Percentiles rank a stretch among this genome's conserved stretches.
Evolutionary conservation across 176 grass and related monocot species (phyloP).

Genomic region (Secale cereale): DNA sequence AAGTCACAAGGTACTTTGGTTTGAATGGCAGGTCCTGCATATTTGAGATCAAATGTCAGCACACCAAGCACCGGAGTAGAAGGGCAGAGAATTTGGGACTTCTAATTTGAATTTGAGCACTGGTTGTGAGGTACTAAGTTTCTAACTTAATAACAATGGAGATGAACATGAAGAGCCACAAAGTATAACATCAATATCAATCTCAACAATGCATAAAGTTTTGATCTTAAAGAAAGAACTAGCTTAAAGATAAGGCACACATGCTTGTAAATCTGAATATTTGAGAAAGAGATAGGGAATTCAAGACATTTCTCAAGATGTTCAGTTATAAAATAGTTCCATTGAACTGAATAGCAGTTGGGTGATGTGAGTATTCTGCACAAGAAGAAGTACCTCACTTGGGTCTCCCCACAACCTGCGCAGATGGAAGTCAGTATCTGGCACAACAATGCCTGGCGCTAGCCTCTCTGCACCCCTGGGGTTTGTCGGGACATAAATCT

Average conservation of each 20-base stretch:
- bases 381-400: conserved; percentile 46
- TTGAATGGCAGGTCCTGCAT: conserved; percentile 77
- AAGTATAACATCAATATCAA: neutral
- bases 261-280: neutral
- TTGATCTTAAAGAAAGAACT: conserved; percentile 12
- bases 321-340: neutral
- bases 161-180: neutral
- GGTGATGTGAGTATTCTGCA: neutral
- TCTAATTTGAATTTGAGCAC: neutral
- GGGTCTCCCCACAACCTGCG: conserved; percentile 75
- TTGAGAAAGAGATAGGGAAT: neutral
- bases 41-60: conserved; percentile 32
- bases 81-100: neutral
- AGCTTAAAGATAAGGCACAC: neutral
- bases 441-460: conserved; percentile 53
- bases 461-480: conserved; percentile 67
- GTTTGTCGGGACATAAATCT: conserved; percentile 67
- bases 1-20: conserved; percentile 89
- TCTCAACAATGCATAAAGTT: neutral
- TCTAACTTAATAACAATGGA: neutral
- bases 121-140: neutral
- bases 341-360: neutral
- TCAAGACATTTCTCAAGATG: neutral
- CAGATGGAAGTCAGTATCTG: conserved; percentile 66
- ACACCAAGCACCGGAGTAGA: neutral